Conservation (phyloP, 495 filamentous ascomycete species). For the Penicillium pulvis region DNA sequence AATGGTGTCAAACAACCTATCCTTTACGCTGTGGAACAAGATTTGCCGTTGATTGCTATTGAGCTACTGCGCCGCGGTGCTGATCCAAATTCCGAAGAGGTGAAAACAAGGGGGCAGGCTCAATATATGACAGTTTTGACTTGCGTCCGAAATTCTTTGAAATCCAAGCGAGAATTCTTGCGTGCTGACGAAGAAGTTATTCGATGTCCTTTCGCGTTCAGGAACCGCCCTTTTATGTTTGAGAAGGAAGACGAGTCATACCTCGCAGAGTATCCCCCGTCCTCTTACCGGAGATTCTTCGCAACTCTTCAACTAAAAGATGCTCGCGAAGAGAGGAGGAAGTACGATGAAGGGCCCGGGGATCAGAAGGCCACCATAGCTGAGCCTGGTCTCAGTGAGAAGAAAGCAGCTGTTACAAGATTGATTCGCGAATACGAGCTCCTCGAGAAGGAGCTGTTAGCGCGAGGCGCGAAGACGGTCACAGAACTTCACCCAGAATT, state of each 20-base stretch:
- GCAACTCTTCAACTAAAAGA: slow-evolving; percentile 8
- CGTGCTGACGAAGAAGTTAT: slow-evolving; percentile 15
- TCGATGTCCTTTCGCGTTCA: background rate
- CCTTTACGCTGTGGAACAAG: slow-evolving; percentile 53
- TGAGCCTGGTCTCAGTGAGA: slow-evolving; percentile 46
- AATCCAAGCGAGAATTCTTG: slow-evolving; percentile 44
- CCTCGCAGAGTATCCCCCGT: slow-evolving; percentile 43
- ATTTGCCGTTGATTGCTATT: slow-evolving; percentile 53
- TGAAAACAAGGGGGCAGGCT: slow-evolving; percentile 16
- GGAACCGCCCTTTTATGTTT: slow-evolving; percentile 19
- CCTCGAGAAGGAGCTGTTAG: slow-evolving; percentile 54
- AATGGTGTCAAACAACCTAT: slow-evolving; percentile 57
- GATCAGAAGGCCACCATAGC: background rate
- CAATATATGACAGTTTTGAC: slow-evolving; percentile 12
- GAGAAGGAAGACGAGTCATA: slow-evolving; percentile 40
- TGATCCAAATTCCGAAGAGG: slow-evolving; percentile 54
- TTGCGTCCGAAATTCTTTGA: slow-evolving; percentile 51
- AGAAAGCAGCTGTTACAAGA: slow-evolving; percentile 50
- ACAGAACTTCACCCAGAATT: slow-evolving; percentile 56
- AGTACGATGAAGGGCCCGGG: background rate
- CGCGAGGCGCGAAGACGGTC: slow-evolving; percentile 64
- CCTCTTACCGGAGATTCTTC: slow-evolving; percentile 56
- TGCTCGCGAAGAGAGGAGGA: background rate
- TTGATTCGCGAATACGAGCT: slow-evolving; percentile 52
- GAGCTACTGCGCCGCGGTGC: slow-evolving; percentile 61